Conservation (phyloP, 148 eudicot genomes). For the Pharnaceum exiguum region DNA sequence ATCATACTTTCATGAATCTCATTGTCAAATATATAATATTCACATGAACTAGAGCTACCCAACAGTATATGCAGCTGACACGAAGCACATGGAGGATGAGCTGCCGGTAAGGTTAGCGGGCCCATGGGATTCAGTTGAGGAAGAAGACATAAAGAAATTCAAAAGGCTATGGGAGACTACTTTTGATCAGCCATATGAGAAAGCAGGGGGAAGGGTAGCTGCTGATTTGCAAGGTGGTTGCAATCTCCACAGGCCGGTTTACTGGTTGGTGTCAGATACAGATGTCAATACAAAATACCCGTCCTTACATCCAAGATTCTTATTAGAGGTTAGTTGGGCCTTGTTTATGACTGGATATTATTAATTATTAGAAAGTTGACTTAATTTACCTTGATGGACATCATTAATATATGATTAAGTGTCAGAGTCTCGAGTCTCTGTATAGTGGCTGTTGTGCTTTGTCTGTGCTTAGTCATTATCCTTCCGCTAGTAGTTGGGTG, state of each 20-base stretch:
- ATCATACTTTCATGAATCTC: constrained; percentile 18
- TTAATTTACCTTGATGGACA: neutral
- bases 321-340: constrained; percentile 66
- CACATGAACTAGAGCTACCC: constrained; percentile 80
- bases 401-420: constrained; percentile 3
- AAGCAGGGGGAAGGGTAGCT: constrained; percentile 65
- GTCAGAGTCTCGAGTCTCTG: too few species aligned
- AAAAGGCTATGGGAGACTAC: constrained; percentile 69
- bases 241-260: constrained; percentile 30
- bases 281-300: constrained; percentile 79
- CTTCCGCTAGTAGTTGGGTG: neutral
- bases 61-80: constrained; percentile 70
- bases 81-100: constrained; percentile 54
- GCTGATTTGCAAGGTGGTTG: constrained; percentile 19
- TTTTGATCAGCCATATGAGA: constrained; percentile 84
- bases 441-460: neutral
- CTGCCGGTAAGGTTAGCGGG: constrained; percentile 49
- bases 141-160: constrained; percentile 49
- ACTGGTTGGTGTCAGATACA: constrained; percentile 54
- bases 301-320: constrained; percentile 71
- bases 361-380: constrained; percentile 17
- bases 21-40: constrained; percentile 22
- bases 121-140: constrained; percentile 42
- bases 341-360: neutral
- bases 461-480: constrained; percentile 8